Conservation (phyloP, 139 green algal genomes). For the Tetraselmis striata region DNA sequence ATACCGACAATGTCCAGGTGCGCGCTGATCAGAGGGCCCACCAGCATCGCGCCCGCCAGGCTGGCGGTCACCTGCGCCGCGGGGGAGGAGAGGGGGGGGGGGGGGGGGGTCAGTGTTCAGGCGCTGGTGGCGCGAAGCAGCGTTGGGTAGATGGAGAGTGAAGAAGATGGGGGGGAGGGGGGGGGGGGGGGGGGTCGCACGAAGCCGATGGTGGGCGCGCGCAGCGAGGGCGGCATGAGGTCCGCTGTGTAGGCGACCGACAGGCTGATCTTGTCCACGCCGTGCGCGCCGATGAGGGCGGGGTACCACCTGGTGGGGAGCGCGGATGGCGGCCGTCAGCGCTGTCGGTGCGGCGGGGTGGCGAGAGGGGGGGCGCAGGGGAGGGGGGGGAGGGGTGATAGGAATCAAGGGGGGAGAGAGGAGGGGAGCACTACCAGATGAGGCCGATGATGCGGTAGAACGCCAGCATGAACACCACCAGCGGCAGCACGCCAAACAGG, state of each 20-base stretch:
- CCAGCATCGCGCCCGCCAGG: not conserved
- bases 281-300: not conserved
- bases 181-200: too few species aligned
- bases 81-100: too few species aligned
- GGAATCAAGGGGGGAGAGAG: too few species aligned
- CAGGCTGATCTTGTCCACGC: conserved; percentile 25
- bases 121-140: too few species aligned
- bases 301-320: not conserved
- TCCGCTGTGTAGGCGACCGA: conserved; percentile 54
- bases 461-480: conserved; percentile 17
- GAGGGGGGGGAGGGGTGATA: not conserved
- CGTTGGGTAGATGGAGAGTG: too few species aligned
- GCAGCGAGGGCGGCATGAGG: conserved; percentile 33
- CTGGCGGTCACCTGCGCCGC: not conserved
- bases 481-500: not conserved
- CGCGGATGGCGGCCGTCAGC: too few species aligned
- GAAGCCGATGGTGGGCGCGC: conserved; percentile 16
- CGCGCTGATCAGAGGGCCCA: not conserved
- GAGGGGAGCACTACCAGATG: too few species aligned
- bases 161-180: not conserved
- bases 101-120: too few species aligned
- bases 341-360: not conserved
- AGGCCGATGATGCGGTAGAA: conserved; percentile 25
- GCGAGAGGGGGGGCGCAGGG: not conserved
- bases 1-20: not conserved